phyloP scores from a whole-genome alignment of 2,329 filamentous ascomycete genomes.

The Exophiala lecanii-corni region DNA sequence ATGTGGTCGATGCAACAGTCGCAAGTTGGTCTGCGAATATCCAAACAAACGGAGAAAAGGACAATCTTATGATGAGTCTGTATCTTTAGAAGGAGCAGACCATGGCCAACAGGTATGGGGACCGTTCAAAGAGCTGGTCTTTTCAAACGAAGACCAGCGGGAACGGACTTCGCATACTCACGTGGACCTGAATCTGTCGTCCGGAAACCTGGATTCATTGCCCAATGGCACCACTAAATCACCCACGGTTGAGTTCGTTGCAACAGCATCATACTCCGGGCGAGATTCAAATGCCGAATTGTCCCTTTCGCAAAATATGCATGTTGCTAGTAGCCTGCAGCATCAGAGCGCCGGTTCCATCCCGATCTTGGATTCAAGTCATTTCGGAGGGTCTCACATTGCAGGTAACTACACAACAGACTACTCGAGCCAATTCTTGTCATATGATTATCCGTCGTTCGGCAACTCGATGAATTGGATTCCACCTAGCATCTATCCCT shows the following conservation, averaged over 20 bases:
- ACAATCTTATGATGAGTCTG: conserved; percentile 22
- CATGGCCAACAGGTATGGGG: conserved; percentile 10
- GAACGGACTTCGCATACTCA: too few relatives aligned
- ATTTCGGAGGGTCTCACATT: too few relatives aligned
- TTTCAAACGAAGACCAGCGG: too few relatives aligned
- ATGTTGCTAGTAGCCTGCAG: too few relatives aligned
- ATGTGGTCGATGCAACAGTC: conserved; percentile 33
- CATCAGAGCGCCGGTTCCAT: too few relatives aligned
- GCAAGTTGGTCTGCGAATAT: conserved; percentile 37
- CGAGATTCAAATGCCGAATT: too few relatives aligned
- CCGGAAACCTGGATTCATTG: background rate
- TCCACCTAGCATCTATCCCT: conserved; percentile 34
- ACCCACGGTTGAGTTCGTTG: too few relatives aligned
- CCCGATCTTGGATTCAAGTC: too few relatives aligned
- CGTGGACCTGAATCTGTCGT: too few relatives aligned
- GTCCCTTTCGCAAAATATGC: too few relatives aligned
- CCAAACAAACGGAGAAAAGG: conserved; percentile 36
- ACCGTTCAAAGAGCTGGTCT: conserved; percentile 16
- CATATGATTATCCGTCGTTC: conserved; percentile 34
- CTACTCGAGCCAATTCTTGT: conserved; percentile 5
- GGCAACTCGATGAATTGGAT: conserved; percentile 36
- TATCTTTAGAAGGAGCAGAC: conserved; percentile 37
- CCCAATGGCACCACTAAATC: background rate
- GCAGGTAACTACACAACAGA: too few relatives aligned
- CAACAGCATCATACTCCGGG: too few relatives aligned